Evolutionary conservation across 352 stramenopile species (phyloP).

Genomic region (Phytophthora pluvialis): DNA sequence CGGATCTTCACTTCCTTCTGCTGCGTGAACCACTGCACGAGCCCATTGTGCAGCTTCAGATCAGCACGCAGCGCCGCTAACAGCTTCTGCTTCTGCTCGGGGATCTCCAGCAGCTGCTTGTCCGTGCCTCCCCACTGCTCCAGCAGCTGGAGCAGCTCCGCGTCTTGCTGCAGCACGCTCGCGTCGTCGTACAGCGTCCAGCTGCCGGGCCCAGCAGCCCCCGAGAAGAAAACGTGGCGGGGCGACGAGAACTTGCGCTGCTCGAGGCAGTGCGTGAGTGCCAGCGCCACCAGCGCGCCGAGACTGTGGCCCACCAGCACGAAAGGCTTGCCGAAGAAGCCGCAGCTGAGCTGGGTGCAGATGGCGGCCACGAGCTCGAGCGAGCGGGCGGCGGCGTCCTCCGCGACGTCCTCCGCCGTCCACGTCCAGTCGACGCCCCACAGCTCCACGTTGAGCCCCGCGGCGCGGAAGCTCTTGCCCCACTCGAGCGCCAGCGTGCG

Average conservation of each 20-base stretch:
- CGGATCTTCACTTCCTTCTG: conserved; percentile 33
- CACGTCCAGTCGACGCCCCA: conserved; percentile 73
- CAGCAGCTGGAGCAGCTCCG: conserved; percentile 51
- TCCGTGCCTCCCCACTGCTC: conserved; percentile 69
- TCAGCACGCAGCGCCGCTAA: conserved; percentile 47
- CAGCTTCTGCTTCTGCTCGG: conserved; percentile 43
- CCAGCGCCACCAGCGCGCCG: conserved; percentile 63
- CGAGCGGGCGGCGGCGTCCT: conserved; percentile 17
- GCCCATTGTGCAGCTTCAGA: conserved; percentile 57
- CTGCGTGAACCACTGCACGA: conserved; percentile 51
- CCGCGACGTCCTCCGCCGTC: conserved; percentile 11
- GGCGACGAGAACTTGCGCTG: conserved; percentile 54
- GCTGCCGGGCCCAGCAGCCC: conserved; percentile 39
- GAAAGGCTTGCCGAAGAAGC: conserved; percentile 83
- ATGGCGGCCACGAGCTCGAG: conserved; percentile 47
- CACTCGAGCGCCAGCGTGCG: conserved; percentile 56
- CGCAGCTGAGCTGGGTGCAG: conserved; percentile 43
- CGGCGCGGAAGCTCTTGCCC: conserved; percentile 43
- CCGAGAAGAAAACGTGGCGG: conserved; percentile 68
- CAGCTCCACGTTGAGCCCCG: conserved; percentile 53
- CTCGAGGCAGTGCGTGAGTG: conserved; percentile 55
- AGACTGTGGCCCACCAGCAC: conserved; percentile 74
- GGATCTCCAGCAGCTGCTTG: conserved; percentile 55
- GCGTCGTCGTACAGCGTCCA: conserved; percentile 46
- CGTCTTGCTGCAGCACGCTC: conserved; percentile 37